Percentiles rank a stretch among this genome's conserved stretches.
These are phyloP conservation scores for Boletus coccyginus DNA, from an alignment of 768 basidiomycete species.

Conservation along the genomic window DNA sequence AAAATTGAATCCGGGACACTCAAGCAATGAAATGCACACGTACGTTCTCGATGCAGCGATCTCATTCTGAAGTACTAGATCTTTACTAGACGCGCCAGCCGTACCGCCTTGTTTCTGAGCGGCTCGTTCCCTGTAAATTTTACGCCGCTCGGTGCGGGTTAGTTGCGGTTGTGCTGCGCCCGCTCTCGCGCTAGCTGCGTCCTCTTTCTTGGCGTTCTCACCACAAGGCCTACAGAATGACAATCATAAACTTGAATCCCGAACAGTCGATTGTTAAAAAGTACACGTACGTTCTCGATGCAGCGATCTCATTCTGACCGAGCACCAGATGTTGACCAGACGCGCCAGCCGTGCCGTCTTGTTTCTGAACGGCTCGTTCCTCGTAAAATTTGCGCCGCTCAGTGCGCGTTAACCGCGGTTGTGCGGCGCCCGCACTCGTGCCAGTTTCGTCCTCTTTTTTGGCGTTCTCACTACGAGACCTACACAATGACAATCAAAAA, in stretches of 20 bases:
- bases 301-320: conserved; percentile 27
- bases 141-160: conserved; percentile 68
- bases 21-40: conserved; percentile 4
- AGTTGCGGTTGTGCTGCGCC: conserved; percentile 49
- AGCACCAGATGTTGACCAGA: too few relatives aligned
- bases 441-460: conserved; percentile 35
- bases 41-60: too few relatives aligned
- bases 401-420: conserved; percentile 62
- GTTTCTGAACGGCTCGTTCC: conserved; percentile 57
- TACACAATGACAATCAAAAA: not conserved
- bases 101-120: conserved; percentile 36
- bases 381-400: conserved; percentile 83
- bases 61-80: too few relatives aligned
- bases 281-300: not conserved
- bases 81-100: too few relatives aligned
- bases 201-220: conserved; percentile 33
- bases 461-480: conserved; percentile 25
- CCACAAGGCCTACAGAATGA: conserved; percentile 16
- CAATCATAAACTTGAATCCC: conserved; percentile 1
- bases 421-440: conserved; percentile 22
- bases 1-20: conserved; percentile 9
- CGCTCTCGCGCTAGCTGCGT: conserved; percentile 28
- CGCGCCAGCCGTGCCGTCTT: conserved; percentile 9
- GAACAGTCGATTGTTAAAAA: conserved; percentile 12
- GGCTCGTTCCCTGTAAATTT: conserved; percentile 79